phyloP scores from a whole-genome alignment of 176 grass and related monocot species.

The Carex littledalei region DNA sequence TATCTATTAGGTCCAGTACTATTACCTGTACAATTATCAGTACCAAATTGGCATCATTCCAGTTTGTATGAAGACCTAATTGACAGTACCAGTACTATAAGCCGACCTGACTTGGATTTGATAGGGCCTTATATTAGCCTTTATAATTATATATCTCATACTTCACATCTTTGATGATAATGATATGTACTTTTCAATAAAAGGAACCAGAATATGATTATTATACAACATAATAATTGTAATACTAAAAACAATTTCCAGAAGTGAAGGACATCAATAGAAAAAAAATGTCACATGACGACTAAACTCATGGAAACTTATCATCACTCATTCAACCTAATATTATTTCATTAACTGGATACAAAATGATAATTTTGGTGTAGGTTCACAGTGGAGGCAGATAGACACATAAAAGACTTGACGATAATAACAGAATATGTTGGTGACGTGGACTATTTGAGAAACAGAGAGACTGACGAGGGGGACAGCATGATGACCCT shows the following conservation, averaged over 20 bases:
- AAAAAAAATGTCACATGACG: not conserved
- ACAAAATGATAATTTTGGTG: not conserved
- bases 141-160: not conserved
- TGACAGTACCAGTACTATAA: not conserved
- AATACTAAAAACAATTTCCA: not conserved
- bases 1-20: not conserved
- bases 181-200: not conserved
- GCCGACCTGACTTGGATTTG: not conserved
- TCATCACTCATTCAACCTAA: not conserved
- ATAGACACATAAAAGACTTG: constrained; percentile 63
- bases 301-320: not conserved
- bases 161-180: not conserved
- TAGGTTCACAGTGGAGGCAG: constrained; percentile 88
- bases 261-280: not conserved
- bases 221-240: not conserved
- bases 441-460: constrained; percentile 75
- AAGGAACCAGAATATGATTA: not conserved
- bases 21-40: not conserved
- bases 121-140: not conserved
- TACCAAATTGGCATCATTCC: not conserved
- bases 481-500: constrained; percentile 98
- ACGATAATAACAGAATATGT: constrained; percentile 98
- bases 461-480: constrained; percentile 63
- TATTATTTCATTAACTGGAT: not conserved
- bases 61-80: not conserved